These are phyloP conservation scores for Coemansia pectinata DNA, from an alignment of 192 early-diverging fungal genomes.

Conservation along the genomic window DNA sequence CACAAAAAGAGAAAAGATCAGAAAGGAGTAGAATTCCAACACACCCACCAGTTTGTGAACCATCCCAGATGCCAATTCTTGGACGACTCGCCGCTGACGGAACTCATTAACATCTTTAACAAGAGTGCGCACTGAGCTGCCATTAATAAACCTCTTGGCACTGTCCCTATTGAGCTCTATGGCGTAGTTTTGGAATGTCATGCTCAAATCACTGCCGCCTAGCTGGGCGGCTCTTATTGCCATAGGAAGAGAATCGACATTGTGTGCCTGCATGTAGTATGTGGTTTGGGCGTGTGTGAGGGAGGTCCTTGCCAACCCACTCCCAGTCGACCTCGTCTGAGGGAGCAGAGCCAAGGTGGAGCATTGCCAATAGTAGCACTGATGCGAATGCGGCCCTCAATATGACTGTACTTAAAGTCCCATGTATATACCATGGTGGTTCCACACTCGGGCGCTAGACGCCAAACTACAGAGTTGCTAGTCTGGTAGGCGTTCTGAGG, in stretches of 20 bases:
- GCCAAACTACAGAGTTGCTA: too few species aligned
- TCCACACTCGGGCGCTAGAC: too few species aligned
- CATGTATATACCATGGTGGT: too few species aligned
- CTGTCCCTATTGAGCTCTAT: constrained; percentile 60
- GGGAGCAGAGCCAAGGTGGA: too few species aligned
- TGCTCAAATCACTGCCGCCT: constrained; percentile 15
- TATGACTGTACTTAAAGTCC: too few species aligned
- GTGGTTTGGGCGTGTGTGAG: constrained; percentile 51
- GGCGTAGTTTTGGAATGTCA: constrained; percentile 40
- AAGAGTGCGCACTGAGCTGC: constrained; percentile 44
- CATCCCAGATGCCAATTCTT: constrained; percentile 53
- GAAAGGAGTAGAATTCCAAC: too few species aligned
- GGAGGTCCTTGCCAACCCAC: constrained; percentile 59
- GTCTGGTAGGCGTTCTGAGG: too few species aligned
- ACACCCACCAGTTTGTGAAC: constrained; percentile 31
- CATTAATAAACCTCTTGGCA: constrained; percentile 62
- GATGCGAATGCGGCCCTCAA: too few species aligned
- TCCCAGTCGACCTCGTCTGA: constrained; percentile 62
- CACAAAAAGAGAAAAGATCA: too few species aligned
- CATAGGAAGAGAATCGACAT: constrained; percentile 18
- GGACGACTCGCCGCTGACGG: constrained; percentile 27
- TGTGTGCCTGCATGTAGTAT: constrained; percentile 56
- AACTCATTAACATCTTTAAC: constrained; percentile 16
- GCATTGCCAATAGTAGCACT: too few species aligned
- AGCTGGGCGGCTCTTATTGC: constrained; percentile 18